phyloP scores from a whole-genome alignment of 2,329 filamentous ascomycete species.

The Fusarium marasasianum region DNA sequence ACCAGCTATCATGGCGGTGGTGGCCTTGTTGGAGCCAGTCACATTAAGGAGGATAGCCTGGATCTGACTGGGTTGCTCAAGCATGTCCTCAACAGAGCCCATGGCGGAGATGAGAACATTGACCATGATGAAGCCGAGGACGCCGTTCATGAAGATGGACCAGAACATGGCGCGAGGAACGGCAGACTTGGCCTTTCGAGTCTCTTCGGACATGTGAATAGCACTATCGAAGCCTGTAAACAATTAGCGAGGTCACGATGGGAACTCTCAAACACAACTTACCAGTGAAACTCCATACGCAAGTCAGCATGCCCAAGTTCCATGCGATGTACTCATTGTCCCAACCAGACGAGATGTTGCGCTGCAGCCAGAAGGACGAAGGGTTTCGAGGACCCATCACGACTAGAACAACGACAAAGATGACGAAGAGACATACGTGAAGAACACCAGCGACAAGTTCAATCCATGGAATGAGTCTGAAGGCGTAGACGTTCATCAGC shows the following conservation, averaged over 20 bases:
- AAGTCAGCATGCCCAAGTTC: constrained; percentile 41
- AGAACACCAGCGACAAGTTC: constrained; percentile 39
- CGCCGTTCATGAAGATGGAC: constrained; percentile 43
- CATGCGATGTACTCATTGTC: constrained; percentile 37
- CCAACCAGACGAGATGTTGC: constrained; percentile 37
- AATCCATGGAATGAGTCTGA: constrained; percentile 37
- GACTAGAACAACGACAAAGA: constrained; percentile 37
- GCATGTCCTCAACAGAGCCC: constrained; percentile 39
- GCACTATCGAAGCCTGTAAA: constrained; percentile 37
- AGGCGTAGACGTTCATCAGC: constrained; percentile 35
- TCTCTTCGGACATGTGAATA: constrained; percentile 41
- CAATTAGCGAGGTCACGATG: not conserved
- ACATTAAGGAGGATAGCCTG: constrained; percentile 33
- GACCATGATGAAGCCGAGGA: constrained; percentile 41
- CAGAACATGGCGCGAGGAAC: constrained; percentile 42
- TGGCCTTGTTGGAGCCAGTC: constrained; percentile 33
- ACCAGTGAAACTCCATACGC: constrained; percentile 43
- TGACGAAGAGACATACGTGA: constrained; percentile 37
- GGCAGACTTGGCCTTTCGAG: constrained; percentile 38
- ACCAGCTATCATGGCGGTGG: constrained; percentile 39
- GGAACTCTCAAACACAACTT: rapidly evolving
- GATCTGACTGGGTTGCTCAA: constrained; percentile 34
- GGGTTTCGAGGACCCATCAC: constrained; percentile 39
- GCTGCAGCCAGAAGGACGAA: constrained; percentile 34
- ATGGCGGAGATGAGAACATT: constrained; percentile 41